Base-by-base conservation (phyloP, 192 early-diverging fungal species). In the Entrophospora sp. region DNA sequence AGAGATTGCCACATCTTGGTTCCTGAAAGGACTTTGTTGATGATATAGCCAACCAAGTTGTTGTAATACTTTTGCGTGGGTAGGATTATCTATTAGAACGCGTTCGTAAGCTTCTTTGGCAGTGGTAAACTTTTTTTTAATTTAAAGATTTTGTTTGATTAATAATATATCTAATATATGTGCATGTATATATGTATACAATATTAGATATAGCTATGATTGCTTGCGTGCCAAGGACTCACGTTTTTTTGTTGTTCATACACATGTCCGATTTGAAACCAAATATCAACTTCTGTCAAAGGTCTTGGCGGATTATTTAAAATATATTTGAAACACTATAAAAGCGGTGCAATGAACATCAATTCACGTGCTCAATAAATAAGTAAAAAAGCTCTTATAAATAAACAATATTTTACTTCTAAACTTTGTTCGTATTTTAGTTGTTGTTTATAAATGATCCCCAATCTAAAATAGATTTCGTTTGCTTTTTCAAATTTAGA, bases 191-290 rank as follows among this genome's bases (percentile, higher is more conserved):
- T n/a, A n/a, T n/a, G n/a, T n/a, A n/a, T n/a, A n/a, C n/a, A n/a
- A n/a, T n/a, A n/a, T n/a, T n/a, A n/a, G n/a, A n/a, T n/a, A n/a
- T n/a, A n/a, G n/a, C n/a, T n/a, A n/a, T n/a, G n/a, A n/a, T n/a
- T n/a, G n/a, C n/a, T n/a, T n/a, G n/a, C n/a, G n/a, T n/a, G n/a
- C n/a, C n/a, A n/a, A n/a, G n/a, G n/a, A n/a, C 72, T 42, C 74
- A 88, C 87, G 59, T 99, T 92, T 40, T 92, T 93, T 72, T 90
- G 89, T 65, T 93, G 91, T 73, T 99, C 96, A 72, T 96, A 89
- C 2, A 96, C 91, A 61, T 94, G 93, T 7, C 94, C 96, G 60
- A 95, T 97, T 74, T 99, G 95, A 77, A 95, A 99, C 94, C 92
- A 95, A 44, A 99, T 94, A 71, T 99, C 97, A 3, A 85, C 82